These are phyloP conservation scores for Rhodofomes roseus DNA, from an alignment of 1,284 basidiomycete species.

Conservation along the genomic window DNA sequence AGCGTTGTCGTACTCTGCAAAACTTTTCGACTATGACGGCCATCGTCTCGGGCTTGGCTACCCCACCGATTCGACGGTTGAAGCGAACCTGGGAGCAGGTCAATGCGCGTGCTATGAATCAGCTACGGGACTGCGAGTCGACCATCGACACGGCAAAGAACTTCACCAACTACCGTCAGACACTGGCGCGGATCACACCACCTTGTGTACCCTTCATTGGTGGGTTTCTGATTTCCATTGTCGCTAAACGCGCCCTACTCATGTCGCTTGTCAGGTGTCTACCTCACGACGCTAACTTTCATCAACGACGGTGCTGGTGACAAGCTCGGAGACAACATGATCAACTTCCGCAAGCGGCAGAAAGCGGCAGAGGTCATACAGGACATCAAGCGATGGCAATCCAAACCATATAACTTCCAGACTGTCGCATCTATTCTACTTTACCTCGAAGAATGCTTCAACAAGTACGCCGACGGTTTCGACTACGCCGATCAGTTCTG, in stretches of 20 bases:
- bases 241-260: neutral
- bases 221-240: conserved; percentile 33
- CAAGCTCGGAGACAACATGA: conserved; percentile 71
- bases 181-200: conserved; percentile 82
- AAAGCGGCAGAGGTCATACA: conserved; percentile 93
- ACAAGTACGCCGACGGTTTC: conserved; percentile 55
- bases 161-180: conserved; percentile 88
- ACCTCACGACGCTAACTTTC: conserved; percentile 93
- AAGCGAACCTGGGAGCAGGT: conserved; percentile 96
- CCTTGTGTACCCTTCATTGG: conserved; percentile 98
- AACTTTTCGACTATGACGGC: conserved; percentile 98
- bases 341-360: conserved; percentile 96
- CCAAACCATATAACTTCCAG: conserved; percentile 84
- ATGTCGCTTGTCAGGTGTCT: conserved; percentile 64
- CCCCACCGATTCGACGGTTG: conserved; percentile 88
- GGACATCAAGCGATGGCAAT: conserved; percentile 96
- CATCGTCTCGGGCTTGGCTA: conserved; percentile 93
- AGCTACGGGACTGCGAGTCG: conserved; percentile 70
- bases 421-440: conserved; percentile 65
- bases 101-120: conserved; percentile 65
- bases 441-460: conserved; percentile 79
- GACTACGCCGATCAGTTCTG: conserved; percentile 63
- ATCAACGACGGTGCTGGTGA: conserved; percentile 99
- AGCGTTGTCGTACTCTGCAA: conserved; percentile 88
- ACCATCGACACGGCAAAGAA: conserved; percentile 90